These are phyloP conservation scores for Ceratobasidium sp. DNA, from an alignment of 1,284 basidiomycete genomes.

Conservation along the genomic window DNA sequence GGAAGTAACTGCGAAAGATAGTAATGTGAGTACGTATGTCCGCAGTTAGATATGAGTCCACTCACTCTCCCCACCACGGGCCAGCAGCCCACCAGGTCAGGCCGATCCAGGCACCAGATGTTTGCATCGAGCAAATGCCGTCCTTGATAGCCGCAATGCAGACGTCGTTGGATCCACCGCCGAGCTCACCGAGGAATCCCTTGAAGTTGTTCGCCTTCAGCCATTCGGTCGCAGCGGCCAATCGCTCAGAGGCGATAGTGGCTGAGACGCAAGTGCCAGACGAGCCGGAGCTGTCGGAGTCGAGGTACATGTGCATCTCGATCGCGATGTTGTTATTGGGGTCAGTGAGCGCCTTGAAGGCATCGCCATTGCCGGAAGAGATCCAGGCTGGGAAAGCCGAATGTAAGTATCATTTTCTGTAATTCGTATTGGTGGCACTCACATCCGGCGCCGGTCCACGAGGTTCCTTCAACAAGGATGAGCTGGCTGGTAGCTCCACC, in stretches of 20 bases:
- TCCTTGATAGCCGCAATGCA: slow-evolving; percentile 69
- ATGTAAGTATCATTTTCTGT: too few relatives aligned
- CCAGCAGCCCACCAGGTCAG: slow-evolving; percentile 52
- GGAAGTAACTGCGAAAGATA: slow-evolving; percentile 3
- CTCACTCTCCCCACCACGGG: slow-evolving; percentile 38
- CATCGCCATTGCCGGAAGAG: slow-evolving; percentile 68
- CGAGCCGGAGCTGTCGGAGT: slow-evolving; percentile 74
- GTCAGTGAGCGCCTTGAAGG: slow-evolving; percentile 67
- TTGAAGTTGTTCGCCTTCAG: slow-evolving; percentile 70
- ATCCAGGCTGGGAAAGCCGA: slow-evolving; percentile 69
- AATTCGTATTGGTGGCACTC: too few relatives aligned
- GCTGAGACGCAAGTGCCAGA: slow-evolving; percentile 67
- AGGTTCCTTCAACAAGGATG: slow-evolving; percentile 61
- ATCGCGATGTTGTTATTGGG: slow-evolving; percentile 74
- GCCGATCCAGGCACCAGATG: slow-evolving; percentile 71
- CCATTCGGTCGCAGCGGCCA: slow-evolving; percentile 70
- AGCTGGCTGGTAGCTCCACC: slow-evolving; percentile 70
- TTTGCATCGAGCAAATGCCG: slow-evolving; percentile 71
- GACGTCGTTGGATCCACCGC: slow-evolving; percentile 67
- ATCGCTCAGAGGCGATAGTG: slow-evolving; percentile 71
- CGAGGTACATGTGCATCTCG: slow-evolving; percentile 79
- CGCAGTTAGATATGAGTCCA: too few relatives aligned
- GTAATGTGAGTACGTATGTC: background rate
- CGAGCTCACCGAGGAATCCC: slow-evolving; percentile 75
- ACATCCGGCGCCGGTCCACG: slow-evolving; percentile 59